Conservation (phyloP, 2,329 filamentous ascomycete genomes). For the Penicillium olsonii region DNA sequence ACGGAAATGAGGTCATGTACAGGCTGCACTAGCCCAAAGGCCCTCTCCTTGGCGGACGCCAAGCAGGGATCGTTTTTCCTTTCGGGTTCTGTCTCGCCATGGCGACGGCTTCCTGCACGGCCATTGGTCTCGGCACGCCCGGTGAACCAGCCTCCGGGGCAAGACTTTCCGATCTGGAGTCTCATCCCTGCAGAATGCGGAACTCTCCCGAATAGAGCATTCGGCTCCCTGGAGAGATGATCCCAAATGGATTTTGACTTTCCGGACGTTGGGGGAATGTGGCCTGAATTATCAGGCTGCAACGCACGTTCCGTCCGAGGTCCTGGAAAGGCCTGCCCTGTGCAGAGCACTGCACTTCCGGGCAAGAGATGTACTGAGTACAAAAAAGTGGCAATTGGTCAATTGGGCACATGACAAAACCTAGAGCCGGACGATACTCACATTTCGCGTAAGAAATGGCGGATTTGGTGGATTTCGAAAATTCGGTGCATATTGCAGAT, state of each 20-base stretch:
- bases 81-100: neutral
- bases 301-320: too few species aligned
- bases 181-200: neutral
- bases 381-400: too few species aligned
- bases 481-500: too few species aligned
- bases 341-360: too few species aligned
- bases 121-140: neutral
- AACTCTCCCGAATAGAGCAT: neutral
- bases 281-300: neutral
- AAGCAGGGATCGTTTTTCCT: constrained; percentile 60
- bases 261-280: neutral
- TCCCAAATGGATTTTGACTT: neutral
- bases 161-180: neutral
- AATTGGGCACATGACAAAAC: too few species aligned
- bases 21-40: too few species aligned
- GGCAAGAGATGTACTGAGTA: too few species aligned
- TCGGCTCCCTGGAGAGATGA: neutral
- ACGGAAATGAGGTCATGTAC: neutral
- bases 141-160: neutral
- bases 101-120: neutral
- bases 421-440: too few species aligned
- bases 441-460: too few species aligned
- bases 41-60: too few species aligned
- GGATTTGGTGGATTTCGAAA: too few species aligned
- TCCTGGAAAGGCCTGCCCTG: too few species aligned